phyloP scores from a whole-genome alignment of 306 rosid species.

The Prunus kanzakura region DNA sequence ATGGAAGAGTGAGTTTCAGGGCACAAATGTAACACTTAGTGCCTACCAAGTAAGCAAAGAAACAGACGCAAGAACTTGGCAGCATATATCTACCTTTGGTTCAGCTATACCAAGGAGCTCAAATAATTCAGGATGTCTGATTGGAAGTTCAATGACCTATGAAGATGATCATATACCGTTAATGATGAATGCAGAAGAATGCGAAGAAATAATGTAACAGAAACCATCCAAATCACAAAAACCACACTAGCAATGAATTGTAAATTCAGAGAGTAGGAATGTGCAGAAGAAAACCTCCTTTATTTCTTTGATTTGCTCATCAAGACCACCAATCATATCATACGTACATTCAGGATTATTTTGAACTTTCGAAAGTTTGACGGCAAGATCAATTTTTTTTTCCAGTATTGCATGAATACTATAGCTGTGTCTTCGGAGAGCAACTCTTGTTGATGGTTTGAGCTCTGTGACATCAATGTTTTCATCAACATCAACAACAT shows the following conservation, averaged over 20 bases:
- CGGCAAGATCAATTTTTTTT: slow-evolving; percentile 89
- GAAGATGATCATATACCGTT: slow-evolving; percentile 1
- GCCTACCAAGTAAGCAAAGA: neutral
- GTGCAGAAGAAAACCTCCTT: slow-evolving; percentile 60
- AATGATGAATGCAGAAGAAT: slow-evolving; percentile 6
- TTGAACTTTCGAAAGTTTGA: slow-evolving; percentile 93
- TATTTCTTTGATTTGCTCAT: slow-evolving; percentile 65
- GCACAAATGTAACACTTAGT: neutral
- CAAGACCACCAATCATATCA: slow-evolving; percentile 99
- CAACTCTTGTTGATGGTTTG: slow-evolving; percentile 87
- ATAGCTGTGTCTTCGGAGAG: slow-evolving; percentile 76
- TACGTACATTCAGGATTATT: slow-evolving; percentile 94
- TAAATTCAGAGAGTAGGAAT: slow-evolving; percentile 14
- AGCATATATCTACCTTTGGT: slow-evolving; percentile 66
- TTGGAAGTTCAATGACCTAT: slow-evolving; percentile 97
- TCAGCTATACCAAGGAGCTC: slow-evolving; percentile 99
- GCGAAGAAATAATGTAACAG: slow-evolving; percentile 2
- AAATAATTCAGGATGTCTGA: slow-evolving; percentile 94
- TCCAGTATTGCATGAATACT: slow-evolving; percentile 86
- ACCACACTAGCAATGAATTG: neutral
- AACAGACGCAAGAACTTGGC: neutral
- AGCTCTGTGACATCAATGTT: slow-evolving; percentile 84
- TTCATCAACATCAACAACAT: slow-evolving; percentile 87
- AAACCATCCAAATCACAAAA: neutral
- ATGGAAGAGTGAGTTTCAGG: slow-evolving; percentile 13